Evolutionary conservation across 208 protist genomes (phyloP).

Genomic region (Phytomonas sp.): DNA sequence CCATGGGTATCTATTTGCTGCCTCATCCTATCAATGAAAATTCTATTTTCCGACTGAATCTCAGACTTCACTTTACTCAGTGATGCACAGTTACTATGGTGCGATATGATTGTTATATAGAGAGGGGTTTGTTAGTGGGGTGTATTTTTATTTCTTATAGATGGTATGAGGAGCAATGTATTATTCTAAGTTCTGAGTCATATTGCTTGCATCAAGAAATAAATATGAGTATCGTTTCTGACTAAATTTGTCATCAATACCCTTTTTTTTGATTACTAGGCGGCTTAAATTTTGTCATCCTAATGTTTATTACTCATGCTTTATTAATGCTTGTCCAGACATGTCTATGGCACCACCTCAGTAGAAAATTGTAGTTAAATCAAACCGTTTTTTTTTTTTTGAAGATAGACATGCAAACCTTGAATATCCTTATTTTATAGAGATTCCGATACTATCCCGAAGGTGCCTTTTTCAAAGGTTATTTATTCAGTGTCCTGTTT

Average conservation of each 20-base stretch:
- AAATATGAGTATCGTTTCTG: background rate
- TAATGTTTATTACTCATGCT: background rate
- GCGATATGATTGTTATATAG: background rate
- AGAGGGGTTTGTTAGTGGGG: no score
- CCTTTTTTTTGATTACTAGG: background rate
- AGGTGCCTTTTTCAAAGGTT: background rate
- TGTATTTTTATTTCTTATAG: no score
- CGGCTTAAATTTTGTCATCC: background rate
- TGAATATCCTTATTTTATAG: background rate
- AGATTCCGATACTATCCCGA: background rate
- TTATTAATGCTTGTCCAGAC: background rate
- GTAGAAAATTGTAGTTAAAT: background rate
- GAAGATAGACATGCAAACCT: background rate
- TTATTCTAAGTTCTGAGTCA: background rate
- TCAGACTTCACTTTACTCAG: background rate
- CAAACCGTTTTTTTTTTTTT: background rate
- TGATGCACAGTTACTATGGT: background rate
- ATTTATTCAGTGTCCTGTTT: background rate
- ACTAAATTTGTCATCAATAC: background rate
- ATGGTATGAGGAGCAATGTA: background rate
- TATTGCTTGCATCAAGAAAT: background rate
- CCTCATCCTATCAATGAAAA: constrained; percentile 60
- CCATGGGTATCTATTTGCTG: constrained; percentile 73
- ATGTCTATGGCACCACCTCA: background rate
- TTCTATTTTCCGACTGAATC: constrained; percentile 69